Evolutionary conservation across 2,329 filamentous ascomycete species (phyloP).

Genomic region (Colletotrichum tropicale): DNA sequence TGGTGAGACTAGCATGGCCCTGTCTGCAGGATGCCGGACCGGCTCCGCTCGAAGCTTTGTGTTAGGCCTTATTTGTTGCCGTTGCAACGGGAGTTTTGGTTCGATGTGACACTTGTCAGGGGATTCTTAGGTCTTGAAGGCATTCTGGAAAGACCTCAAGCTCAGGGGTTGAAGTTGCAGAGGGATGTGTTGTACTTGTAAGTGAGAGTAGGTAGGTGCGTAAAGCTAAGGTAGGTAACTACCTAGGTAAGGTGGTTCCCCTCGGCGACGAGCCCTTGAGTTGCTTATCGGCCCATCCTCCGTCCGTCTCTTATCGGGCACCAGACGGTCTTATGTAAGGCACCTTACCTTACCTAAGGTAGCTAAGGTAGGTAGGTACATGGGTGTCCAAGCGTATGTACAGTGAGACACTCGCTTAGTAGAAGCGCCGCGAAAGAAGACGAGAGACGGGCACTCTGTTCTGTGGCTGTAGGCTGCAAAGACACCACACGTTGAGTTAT

Average conservation of each 20-base stretch:
- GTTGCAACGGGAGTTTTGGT: background rate
- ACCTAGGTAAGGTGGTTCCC: background rate
- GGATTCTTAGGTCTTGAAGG: background rate
- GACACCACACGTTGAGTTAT: background rate
- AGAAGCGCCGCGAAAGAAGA: background rate
- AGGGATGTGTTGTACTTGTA: background rate
- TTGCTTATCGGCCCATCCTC: background rate
- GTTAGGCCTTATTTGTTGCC: background rate
- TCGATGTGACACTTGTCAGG: background rate
- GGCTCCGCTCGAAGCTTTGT: background rate
- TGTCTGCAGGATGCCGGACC: background rate
- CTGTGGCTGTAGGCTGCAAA: no score
- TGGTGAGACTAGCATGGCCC: background rate
- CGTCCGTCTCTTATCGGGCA: background rate
- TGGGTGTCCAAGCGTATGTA: background rate
- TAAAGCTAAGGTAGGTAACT: no score
- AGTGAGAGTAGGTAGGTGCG: background rate
- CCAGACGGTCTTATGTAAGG: background rate
- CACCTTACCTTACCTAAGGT: background rate
- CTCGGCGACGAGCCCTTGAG: background rate
- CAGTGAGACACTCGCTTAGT: background rate
- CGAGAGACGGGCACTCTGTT: background rate
- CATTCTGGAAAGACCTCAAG: background rate
- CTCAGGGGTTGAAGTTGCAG: background rate
- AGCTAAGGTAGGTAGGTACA: background rate